Conservation (phyloP, 345 rosid genomes). For the Odontarrhena argentea region DNA sequence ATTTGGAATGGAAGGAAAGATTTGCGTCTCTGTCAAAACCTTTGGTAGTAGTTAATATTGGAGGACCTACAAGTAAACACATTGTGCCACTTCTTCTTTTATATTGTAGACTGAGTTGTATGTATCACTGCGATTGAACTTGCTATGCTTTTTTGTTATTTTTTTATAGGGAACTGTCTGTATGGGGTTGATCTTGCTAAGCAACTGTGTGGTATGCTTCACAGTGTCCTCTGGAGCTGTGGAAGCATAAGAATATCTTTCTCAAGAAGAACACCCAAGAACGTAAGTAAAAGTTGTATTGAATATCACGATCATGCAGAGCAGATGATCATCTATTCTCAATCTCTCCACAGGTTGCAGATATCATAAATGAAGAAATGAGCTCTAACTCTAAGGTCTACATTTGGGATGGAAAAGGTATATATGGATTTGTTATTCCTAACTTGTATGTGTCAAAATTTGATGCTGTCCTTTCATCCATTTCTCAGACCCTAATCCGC, state of each 20-base stretch:
- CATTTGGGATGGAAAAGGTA: conserved; percentile 88
- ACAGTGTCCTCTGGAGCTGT: conserved; percentile 72
- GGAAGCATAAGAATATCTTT: conserved; percentile 87
- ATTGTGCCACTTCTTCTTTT: not conserved
- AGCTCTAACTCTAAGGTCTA: conserved; percentile 61
- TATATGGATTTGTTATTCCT: not conserved
- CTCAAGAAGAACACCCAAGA: conserved; percentile 77
- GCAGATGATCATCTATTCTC: not conserved
- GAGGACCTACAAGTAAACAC: conserved; percentile 79
- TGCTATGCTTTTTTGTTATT: not conserved
- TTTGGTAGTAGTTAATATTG: conserved; percentile 85
- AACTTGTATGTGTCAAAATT: not conserved
- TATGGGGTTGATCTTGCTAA: conserved; percentile 79
- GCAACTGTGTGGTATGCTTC: conserved; percentile 60
- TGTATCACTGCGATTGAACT: not conserved
- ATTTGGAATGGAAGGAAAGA: conserved; percentile 69
- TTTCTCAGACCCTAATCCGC: conserved; percentile 76
- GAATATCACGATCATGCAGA: not conserved
- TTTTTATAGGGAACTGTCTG: conserved; percentile 59
- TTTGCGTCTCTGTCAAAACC: conserved; percentile 74
- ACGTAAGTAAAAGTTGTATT: conserved; percentile 41
- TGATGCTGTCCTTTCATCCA: conserved; percentile 13
- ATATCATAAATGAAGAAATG: conserved; percentile 53
- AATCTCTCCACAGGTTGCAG: conserved; percentile 50
- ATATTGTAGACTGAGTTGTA: not conserved